Conservation (phyloP, 2,329 filamentous ascomycete species). For the Colletotrichum falcatum region DNA sequence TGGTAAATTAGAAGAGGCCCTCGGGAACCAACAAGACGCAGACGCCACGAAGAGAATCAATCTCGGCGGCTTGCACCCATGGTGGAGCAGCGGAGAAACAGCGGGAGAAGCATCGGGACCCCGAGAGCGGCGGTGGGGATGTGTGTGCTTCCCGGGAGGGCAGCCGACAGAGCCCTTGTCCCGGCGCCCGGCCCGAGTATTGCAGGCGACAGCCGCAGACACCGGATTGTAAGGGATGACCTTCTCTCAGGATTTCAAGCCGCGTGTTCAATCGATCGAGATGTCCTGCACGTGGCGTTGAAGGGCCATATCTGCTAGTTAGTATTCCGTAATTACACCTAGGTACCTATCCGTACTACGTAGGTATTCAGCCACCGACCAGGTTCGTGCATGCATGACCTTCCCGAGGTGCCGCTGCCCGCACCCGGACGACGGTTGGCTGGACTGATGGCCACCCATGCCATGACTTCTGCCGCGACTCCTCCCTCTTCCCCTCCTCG, state of each 20-base stretch:
- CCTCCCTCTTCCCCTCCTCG: constrained; percentile 11
- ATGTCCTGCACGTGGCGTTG: background rate
- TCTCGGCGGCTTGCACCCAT: background rate
- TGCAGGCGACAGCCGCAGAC: background rate
- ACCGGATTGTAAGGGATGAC: background rate
- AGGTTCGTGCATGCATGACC: background rate
- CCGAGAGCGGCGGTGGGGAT: background rate
- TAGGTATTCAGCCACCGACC: background rate
- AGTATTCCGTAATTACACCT: too few species aligned
- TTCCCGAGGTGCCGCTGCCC: constrained; percentile 16
- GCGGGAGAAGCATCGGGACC: background rate
- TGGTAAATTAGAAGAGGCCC: background rate
- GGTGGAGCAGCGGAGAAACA: background rate
- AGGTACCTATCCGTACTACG: too few species aligned
- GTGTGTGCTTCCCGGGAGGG: background rate
- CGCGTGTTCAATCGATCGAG: background rate
- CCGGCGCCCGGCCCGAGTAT: too few species aligned
- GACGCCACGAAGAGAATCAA: background rate
- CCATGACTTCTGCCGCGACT: constrained; percentile 1
- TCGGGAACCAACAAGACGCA: background rate
- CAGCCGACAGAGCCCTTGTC: background rate
- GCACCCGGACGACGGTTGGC: constrained; percentile 26
- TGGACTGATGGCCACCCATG: constrained; percentile 2
- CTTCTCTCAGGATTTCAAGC: background rate
- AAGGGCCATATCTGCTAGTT: background rate